Base-by-base conservation (phyloP, 345 rosid species). In the Erodium maritimum region DNA sequence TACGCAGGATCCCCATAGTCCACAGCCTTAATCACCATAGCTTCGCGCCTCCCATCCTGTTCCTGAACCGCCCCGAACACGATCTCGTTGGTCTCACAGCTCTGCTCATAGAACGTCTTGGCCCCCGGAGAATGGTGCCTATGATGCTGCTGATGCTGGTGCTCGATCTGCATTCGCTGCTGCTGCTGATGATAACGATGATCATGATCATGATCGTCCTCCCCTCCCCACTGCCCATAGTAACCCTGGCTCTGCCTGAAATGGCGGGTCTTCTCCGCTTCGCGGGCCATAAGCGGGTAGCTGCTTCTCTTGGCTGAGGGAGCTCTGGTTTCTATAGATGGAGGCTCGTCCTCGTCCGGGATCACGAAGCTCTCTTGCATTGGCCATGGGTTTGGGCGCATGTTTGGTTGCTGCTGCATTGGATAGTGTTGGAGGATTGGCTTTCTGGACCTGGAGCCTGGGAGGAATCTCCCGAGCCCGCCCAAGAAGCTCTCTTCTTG, bases 11-110 rank as follows among this genome's bases (percentile, higher is more conserved):
- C 91, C 10, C 71, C 82, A 42, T 85, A 93, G 73, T 93, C 99
- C 19, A 93, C 88, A 11, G 96, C 84, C 71, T 89, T 93, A 63
- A 89, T 83, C 77, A 89, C 91, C 80, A 87, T 82, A 10, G 94
- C 91, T 71, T 93, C 97, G 2, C 87, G 78, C 24, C 84, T 79
- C 19, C 95, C 96, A 60, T 80, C 95, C 25, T 86, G 89, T 68
- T 83, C 95, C 65, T 93, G 97, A 60, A 89, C 91, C 22, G 96
- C 91, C 23, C 99, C 91, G 19, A 89, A 93, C 37, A 93, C 96
- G 2, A 93, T 80, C 82, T 93, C 96, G 12, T 79, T 89, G 21
- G 86, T 81, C 75, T 93, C 88, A 7, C 87, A 64, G 78, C 78
- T 77, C 50, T 82, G 82, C 73, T 89, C 91, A n/a, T 78, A 80